Evolutionary conservation across 2,329 filamentous ascomycete species (phyloP).

Genomic region (Apiospora kogelbergensis): DNA sequence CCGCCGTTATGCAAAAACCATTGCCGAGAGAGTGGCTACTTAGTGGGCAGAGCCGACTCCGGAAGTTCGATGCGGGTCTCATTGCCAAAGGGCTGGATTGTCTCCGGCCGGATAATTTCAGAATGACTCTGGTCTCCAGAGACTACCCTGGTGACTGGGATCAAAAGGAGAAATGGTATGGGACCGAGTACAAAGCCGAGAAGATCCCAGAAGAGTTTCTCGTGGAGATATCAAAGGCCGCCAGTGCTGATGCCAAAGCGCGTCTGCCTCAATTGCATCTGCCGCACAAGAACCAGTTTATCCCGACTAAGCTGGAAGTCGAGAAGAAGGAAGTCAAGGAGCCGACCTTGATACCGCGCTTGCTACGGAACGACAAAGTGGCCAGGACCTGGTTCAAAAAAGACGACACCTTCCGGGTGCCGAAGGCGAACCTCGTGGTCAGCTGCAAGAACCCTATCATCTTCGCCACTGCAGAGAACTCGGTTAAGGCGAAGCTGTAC

Average conservation of each 20-base stretch:
- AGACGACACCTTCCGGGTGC: constrained; percentile 97
- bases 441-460: constrained; percentile 77
- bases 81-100: constrained; percentile 74
- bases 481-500: constrained; percentile 90
- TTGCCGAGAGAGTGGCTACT: constrained; percentile 84
- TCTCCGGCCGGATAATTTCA: constrained; percentile 85
- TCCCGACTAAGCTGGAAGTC: constrained; percentile 88
- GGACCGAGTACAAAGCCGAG: constrained; percentile 86
- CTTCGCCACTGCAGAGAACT: constrained; percentile 75
- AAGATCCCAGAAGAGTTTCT: constrained; percentile 77
- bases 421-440: constrained; percentile 84
- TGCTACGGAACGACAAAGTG: constrained; percentile 81
- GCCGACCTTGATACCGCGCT: constrained; percentile 70
- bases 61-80: constrained; percentile 75
- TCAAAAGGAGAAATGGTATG: constrained; percentile 94
- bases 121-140: constrained; percentile 79
- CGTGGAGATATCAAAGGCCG: constrained; percentile 65
- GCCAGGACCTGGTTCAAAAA: constrained; percentile 96
- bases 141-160: constrained; percentile 83
- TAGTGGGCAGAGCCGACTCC: constrained; percentile 73
- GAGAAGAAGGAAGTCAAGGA: constrained; percentile 88
- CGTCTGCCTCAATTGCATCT: constrained; percentile 75
- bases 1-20: constrained; percentile 35
- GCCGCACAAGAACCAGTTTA: constrained; percentile 92
- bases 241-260: constrained; percentile 53